Conservation (phyloP, 768 basidiomycete species). For the Russula olivacea region DNA sequence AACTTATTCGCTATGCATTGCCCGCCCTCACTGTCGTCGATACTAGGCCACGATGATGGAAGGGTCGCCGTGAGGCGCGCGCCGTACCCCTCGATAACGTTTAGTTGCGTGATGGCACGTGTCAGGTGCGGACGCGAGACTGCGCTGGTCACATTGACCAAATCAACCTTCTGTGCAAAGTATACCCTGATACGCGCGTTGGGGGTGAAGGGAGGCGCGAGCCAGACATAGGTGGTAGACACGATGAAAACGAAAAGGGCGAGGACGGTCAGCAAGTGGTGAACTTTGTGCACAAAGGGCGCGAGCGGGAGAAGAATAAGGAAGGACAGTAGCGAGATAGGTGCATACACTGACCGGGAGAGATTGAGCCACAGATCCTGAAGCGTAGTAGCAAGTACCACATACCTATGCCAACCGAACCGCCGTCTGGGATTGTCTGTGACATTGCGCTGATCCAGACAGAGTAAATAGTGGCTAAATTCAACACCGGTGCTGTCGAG, state of each 20-base stretch:
- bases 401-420: conserved; percentile 44
- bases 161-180: conserved; percentile 57
- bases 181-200: conserved; percentile 60
- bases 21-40: conserved; percentile 32
- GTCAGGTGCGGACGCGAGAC: conserved; percentile 23
- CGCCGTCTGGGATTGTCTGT: conserved; percentile 63
- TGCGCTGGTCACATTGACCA: conserved; percentile 28
- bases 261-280: conserved; percentile 34
- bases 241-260: conserved; percentile 37
- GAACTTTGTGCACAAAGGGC: conserved; percentile 56
- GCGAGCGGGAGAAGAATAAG: conserved; percentile 54
- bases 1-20: conserved; percentile 26
- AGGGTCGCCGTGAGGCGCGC: conserved; percentile 41
- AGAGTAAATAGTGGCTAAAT: conserved; percentile 45
- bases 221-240: conserved; percentile 39
- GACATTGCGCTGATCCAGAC: conserved; percentile 38
- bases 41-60: conserved; percentile 42
- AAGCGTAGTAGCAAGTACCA: conserved; percentile 14
- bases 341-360: conserved; percentile 43
- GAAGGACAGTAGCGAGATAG: conserved; percentile 41
- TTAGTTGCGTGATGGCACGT: conserved; percentile 41
- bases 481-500: conserved; percentile 48
- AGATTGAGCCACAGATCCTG: not conserved
- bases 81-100: conserved; percentile 42
- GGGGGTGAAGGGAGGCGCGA: conserved; percentile 55